phyloP scores from a whole-genome alignment of 768 basidiomycete species.

The Suillus spraguei region DNA sequence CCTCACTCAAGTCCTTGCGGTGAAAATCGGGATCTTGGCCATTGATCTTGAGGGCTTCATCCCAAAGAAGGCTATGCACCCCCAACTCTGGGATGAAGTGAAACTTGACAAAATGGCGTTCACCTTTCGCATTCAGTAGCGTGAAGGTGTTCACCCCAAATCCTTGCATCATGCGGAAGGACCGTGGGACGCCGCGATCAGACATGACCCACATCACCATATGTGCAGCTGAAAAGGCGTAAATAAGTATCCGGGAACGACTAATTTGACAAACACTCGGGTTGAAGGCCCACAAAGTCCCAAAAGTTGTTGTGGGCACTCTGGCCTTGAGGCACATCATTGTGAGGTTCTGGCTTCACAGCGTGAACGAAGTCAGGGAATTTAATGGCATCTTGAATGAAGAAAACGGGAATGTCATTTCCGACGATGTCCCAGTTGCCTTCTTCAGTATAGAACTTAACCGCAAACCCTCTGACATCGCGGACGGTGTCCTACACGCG shows the following conservation, averaged over 20 bases:
- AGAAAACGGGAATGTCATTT: conserved; percentile 84
- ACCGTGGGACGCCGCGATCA: conserved; percentile 83
- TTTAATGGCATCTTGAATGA: conserved; percentile 81
- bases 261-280: conserved; percentile 49
- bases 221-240: conserved; percentile 51
- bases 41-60: conserved; percentile 81
- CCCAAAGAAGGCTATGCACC: conserved; percentile 84
- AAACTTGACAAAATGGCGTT: conserved; percentile 86
- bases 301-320: conserved; percentile 84
- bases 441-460: conserved; percentile 81
- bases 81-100: conserved; percentile 84
- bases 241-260: not conserved
- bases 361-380: conserved; percentile 88
- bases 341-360: conserved; percentile 83
- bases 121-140: conserved; percentile 63
- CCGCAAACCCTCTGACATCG: conserved; percentile 87
- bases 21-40: conserved; percentile 94
- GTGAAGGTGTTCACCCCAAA: conserved; percentile 88
- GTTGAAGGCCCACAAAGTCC: conserved; percentile 77
- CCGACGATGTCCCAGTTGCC: conserved; percentile 89
- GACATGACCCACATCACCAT: conserved; percentile 88
- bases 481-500: conserved; percentile 66
- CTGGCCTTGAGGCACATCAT: conserved; percentile 74
- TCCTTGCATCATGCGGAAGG: conserved; percentile 88
- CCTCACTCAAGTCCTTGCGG: conserved; percentile 83